Evolutionary conservation across 176 grass and related monocot species (phyloP).

Genomic region (Triticum dicoccoides): DNA sequence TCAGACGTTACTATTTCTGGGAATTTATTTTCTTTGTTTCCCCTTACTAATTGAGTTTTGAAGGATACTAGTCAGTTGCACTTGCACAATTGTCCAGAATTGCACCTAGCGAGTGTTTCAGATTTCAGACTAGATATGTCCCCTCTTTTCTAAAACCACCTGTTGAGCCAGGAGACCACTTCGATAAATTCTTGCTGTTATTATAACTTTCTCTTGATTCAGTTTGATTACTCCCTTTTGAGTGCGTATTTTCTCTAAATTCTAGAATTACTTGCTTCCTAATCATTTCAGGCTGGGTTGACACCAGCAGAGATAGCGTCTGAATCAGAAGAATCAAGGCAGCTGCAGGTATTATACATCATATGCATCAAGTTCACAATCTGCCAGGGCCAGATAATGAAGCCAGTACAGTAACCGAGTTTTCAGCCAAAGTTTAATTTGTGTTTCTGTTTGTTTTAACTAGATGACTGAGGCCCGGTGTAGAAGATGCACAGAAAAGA

Average conservation of each 20-base stretch:
- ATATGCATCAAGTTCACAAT: conserved; percentile 18
- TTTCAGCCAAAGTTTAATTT: not conserved
- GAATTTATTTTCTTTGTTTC: not conserved
- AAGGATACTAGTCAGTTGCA: not conserved
- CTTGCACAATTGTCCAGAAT: not conserved
- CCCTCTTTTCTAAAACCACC: not conserved
- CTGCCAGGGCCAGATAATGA: not conserved
- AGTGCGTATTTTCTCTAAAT: conserved; percentile 4
- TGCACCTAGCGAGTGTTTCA: not conserved
- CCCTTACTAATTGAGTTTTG: not conserved
- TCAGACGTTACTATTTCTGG: not conserved
- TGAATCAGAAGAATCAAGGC: conserved; percentile 75
- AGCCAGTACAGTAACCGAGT: not conserved
- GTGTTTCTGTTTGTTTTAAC: conserved; percentile 24
- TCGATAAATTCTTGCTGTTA: too few relatives aligned
- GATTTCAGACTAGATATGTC: not conserved
- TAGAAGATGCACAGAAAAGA: conserved; percentile 68
- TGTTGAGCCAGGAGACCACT: not conserved
- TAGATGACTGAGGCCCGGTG: conserved; percentile 88
- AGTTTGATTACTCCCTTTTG: not conserved
- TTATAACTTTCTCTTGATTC: not conserved
- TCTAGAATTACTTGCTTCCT: not conserved
- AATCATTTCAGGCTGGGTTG: conserved; percentile 67
- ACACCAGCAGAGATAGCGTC: conserved; percentile 66
- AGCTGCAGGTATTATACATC: conserved; percentile 60